These are phyloP conservation scores for Parasarocladium wereldwijsianum DNA, from an alignment of 2,329 filamentous ascomycete species.

Conservation along the genomic window DNA sequence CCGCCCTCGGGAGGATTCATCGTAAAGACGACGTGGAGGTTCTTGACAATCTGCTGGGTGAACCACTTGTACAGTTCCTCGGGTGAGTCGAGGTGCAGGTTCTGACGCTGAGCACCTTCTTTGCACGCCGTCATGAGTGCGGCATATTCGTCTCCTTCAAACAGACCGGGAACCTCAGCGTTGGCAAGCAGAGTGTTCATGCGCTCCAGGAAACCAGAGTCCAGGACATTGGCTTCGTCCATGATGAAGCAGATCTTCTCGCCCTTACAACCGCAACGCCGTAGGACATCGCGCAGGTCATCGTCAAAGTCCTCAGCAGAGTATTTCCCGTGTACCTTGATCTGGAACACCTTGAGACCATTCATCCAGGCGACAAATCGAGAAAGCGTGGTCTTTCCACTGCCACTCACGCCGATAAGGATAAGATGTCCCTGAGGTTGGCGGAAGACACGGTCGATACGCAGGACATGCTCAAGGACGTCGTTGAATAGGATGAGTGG, in stretches of 20 bases:
- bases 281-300: constrained; percentile 83
- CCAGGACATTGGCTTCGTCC: constrained; percentile 97
- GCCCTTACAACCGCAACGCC: constrained; percentile 89
- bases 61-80: constrained; percentile 99
- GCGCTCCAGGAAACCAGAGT: constrained; percentile 94
- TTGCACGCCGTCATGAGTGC: constrained; percentile 99
- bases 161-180: constrained; percentile 96
- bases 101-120: constrained; percentile 92
- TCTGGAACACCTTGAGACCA: constrained; percentile 95
- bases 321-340: constrained; percentile 98
- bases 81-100: constrained; percentile 85
- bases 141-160: constrained; percentile 96
- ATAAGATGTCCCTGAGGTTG: constrained; percentile 98
- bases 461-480: constrained; percentile 91
- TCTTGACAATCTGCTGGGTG: constrained; percentile 97
- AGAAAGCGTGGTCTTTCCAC: constrained; percentile 94
- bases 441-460: constrained; percentile 96
- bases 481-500: constrained; percentile 99
- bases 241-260: constrained; percentile 99
- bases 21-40: constrained; percentile 96
- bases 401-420: constrained; percentile 94
- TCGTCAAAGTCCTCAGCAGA: constrained; percentile 98
- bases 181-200: constrained; percentile 99
- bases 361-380: constrained; percentile 99
- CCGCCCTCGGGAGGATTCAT: constrained; percentile 99